A percentile compares a stretch with the other conserved stretches of the same genome.
These are phyloP conservation scores for Leptographium galeiforme DNA, from an alignment of 2,329 filamentous ascomycete genomes.

Conservation along the genomic window DNA sequence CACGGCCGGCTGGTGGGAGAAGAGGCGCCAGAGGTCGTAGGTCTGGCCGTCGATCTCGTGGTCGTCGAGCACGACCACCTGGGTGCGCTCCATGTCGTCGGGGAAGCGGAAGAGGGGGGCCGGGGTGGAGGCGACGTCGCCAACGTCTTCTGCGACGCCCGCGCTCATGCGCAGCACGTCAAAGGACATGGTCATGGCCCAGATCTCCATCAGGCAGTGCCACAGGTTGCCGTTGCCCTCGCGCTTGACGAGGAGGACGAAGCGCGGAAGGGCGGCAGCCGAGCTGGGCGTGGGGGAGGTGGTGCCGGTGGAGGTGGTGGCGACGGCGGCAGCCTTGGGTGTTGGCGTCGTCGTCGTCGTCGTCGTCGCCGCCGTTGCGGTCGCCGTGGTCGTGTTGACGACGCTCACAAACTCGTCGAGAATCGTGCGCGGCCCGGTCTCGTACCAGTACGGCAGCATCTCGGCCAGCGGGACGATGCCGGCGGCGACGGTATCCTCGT, in stretches of 20 bases:
- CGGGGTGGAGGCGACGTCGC: neutral
- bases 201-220: conserved; percentile 12
- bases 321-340: neutral
- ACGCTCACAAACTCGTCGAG: conserved; percentile 3
- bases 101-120: conserved; percentile 1
- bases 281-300: neutral
- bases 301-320: neutral
- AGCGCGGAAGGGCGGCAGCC: neutral
- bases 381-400: neutral
- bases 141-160: neutral
- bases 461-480: conserved; percentile 4
- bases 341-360: neutral
- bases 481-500: conserved; percentile 1
- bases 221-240: conserved; percentile 10
- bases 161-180: conserved; percentile 9
- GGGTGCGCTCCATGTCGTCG: conserved; percentile 6
- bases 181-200: conserved; percentile 8
- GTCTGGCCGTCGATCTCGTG: conserved; percentile 19
- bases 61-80: conserved; percentile 20
- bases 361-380: no score
- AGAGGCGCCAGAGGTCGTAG: conserved; percentile 23
- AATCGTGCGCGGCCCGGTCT: conserved; percentile 8
- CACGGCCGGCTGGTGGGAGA: conserved; percentile 17
- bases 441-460: conserved; percentile 6
- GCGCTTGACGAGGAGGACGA: conserved; percentile 10